Evolutionary conservation across 371 early-diverging fungal genomes (phyloP).

Genomic region (Blastocladiella emersonii): DNA sequence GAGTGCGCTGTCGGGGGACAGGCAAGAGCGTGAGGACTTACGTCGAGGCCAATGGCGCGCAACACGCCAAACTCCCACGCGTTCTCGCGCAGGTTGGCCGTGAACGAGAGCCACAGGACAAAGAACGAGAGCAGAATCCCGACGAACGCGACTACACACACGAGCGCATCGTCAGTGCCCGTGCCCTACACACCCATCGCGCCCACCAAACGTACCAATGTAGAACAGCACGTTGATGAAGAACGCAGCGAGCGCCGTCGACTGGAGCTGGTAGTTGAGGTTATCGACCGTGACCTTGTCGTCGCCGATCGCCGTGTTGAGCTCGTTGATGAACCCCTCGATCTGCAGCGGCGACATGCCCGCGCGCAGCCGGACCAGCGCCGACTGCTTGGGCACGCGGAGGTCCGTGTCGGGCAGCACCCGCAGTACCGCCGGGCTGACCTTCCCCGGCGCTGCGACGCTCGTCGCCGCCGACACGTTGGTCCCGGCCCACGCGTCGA

Average conservation of each 20-base stretch:
- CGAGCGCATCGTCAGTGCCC: too few relatives aligned
- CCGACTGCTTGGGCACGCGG: conserved; percentile 1
- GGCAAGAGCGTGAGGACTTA: background rate
- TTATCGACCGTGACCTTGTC: conserved; percentile 3
- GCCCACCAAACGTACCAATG: background rate
- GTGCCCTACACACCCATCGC: too few relatives aligned
- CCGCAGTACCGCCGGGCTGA: background rate
- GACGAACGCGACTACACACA: conserved; percentile 11
- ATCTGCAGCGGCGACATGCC: conserved; percentile 10
- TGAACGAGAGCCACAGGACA: conserved; percentile 17
- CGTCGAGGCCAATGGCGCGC: conserved; percentile 15
- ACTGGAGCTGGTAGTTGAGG: conserved; percentile 2
- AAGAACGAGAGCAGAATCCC: conserved; percentile 19
- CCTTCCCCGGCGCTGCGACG: background rate
- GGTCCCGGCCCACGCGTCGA: background rate
- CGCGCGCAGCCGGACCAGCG: conserved; percentile 6
- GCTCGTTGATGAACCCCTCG: conserved; percentile 7
- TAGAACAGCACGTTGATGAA: conserved; percentile 13
- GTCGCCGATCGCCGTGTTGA: conserved; percentile 6
- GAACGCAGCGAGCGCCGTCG: conserved; percentile 4
- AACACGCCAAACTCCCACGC: conserved; percentile 20
- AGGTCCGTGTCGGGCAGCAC: background rate
- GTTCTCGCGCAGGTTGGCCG: conserved; percentile 18
- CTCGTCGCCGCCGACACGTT: background rate
- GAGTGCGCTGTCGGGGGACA: too few relatives aligned